Conservation (phyloP, 2,329 filamentous ascomycete species). For the Paracoccidioides lutzii region DNA sequence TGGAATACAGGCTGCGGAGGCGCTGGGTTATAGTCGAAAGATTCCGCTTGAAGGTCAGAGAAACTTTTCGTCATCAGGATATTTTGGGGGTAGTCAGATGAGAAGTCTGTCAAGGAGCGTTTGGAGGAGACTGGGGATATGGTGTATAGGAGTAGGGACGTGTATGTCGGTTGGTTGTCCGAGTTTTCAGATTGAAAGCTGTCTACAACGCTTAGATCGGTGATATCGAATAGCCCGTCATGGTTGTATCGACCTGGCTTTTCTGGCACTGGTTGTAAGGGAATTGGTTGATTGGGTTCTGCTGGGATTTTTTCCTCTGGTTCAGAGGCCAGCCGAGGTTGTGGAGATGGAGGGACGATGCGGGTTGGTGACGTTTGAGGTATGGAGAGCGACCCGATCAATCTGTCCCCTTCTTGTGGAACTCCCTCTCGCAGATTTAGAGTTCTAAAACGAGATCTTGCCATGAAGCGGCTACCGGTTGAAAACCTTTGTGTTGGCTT, state of each 20-base stretch:
- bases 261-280: not conserved
- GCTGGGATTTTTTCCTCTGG: not conserved
- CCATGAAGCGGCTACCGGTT: conserved; percentile 5
- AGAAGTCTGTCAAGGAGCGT: conserved; percentile 19
- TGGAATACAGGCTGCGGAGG: conserved; percentile 14
- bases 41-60: conserved; percentile 36
- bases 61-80: conserved; percentile 36
- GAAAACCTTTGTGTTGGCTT: conserved; percentile 2
- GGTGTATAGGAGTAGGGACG: conserved; percentile 16
- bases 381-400: conserved; percentile 2
- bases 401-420: not conserved
- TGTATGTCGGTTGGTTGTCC: conserved; percentile 4
- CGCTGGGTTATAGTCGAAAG: conserved; percentile 35
- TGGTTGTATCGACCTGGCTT: not conserved
- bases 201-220: conserved; percentile 12
- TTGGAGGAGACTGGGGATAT: conserved; percentile 17
- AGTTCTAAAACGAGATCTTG: conserved; percentile 10
- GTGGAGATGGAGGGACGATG: conserved; percentile 2
- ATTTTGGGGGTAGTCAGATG: conserved; percentile 37
- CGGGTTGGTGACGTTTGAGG: conserved; percentile 6
- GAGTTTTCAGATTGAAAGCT: conserved; percentile 5
- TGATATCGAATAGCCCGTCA: conserved; percentile 12
- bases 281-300: conserved; percentile 8
- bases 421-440: conserved; percentile 1
- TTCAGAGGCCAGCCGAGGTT: not conserved